Evolutionary conservation across 495 filamentous ascomycete species (phyloP).

Genomic region (Aspergillus olivimuriae): DNA sequence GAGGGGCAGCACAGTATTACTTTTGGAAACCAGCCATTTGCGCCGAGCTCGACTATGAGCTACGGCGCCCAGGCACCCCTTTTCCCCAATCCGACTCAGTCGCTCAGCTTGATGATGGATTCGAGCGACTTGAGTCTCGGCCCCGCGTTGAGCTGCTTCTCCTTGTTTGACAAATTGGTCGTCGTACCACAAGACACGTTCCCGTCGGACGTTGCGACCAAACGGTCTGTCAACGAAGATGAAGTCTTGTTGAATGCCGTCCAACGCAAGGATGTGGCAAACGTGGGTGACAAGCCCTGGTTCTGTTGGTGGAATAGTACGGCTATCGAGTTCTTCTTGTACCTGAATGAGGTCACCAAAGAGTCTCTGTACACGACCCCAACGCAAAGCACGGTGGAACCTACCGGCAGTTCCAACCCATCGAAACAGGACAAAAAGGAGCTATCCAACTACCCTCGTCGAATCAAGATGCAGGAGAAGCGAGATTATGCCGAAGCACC

Average conservation of each 20-base stretch:
- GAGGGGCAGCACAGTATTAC: slow-evolving; percentile 20
- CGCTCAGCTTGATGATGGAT: slow-evolving; percentile 60
- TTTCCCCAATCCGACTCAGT: slow-evolving; percentile 36
- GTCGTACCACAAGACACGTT: slow-evolving; percentile 53
- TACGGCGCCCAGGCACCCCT: slow-evolving; percentile 73
- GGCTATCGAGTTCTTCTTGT: slow-evolving; percentile 75
- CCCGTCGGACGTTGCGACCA: slow-evolving; percentile 25
- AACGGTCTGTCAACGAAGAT: slow-evolving; percentile 25
- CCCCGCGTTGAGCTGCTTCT: slow-evolving; percentile 67
- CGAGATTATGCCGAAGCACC: slow-evolving; percentile 40
- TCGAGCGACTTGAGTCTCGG: slow-evolving; percentile 54
- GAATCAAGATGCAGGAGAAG: slow-evolving; percentile 76
- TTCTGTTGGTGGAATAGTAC: slow-evolving; percentile 86
- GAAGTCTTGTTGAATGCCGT: slow-evolving; percentile 14
- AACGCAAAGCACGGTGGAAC: slow-evolving; percentile 11
- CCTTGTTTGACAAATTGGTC: slow-evolving; percentile 75
- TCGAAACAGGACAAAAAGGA: slow-evolving; percentile 13
- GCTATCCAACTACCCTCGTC: slow-evolving; percentile 53
- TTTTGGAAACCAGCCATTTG: slow-evolving; percentile 22
- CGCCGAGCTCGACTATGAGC: slow-evolving; percentile 33
- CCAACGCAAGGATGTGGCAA: slow-evolving; percentile 41
- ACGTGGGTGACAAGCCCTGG: slow-evolving; percentile 68
- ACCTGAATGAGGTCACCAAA: slow-evolving; percentile 53
- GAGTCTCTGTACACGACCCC: slow-evolving; percentile 24
- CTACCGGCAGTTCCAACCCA: slow-evolving; percentile 11